phyloP scores from a whole-genome alignment of 176 grass and related monocot genomes.

The Typha latifolia region DNA sequence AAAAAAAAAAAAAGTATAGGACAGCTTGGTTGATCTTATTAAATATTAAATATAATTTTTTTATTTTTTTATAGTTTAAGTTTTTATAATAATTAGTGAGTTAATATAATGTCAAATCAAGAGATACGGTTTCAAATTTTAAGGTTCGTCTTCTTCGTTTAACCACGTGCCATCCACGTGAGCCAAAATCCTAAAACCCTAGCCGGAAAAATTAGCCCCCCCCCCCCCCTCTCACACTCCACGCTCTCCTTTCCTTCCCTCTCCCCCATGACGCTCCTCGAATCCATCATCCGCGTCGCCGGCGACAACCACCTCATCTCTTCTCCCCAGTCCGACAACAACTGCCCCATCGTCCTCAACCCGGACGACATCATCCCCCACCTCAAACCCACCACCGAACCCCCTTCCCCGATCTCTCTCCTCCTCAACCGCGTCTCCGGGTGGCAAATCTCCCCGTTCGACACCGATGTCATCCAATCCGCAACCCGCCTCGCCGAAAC shows the following conservation, averaged over 20 bases:
- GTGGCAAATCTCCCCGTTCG: constrained; percentile 44
- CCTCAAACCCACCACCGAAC: neutral
- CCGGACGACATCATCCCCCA: constrained; percentile 25
- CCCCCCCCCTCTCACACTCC: too few species aligned
- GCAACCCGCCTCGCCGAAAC: constrained; percentile 25
- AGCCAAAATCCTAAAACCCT: constrained; percentile 8
- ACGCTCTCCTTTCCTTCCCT: neutral
- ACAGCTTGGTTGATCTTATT: too few species aligned
- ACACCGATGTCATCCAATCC: constrained; percentile 30
- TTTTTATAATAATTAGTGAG: too few species aligned
- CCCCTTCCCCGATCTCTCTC: constrained; percentile 9
- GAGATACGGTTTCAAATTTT: too few species aligned
- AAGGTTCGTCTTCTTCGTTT: too few species aligned
- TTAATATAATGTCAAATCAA: too few species aligned
- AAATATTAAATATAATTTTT: too few species aligned
- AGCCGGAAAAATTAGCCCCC: neutral
- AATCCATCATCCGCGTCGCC: constrained; percentile 28
- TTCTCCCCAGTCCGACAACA: neutral
- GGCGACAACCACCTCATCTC: neutral
- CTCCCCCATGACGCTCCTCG: constrained; percentile 62
- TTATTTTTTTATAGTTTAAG: too few species aligned
- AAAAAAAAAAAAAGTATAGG: too few species aligned
- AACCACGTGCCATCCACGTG: too few species aligned
- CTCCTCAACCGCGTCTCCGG: constrained; percentile 28
- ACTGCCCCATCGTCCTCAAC: constrained; percentile 38